Evolutionary conservation across 2,329 filamentous ascomycete genomes (phyloP), one percentile per base, ranked within the genome.

Genomic region (Alternaria longipes): DNA sequence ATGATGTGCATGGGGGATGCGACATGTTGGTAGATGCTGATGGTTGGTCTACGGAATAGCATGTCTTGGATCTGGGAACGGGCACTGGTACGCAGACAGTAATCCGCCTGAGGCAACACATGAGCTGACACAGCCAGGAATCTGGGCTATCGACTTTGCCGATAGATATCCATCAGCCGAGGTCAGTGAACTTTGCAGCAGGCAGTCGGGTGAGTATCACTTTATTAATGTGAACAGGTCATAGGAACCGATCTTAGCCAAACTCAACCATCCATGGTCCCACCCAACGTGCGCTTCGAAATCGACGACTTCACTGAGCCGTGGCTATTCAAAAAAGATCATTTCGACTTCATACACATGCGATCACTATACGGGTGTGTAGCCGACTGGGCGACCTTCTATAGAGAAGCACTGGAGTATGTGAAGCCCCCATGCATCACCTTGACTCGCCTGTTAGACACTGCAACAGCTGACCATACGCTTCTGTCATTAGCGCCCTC

Each of bases 11-110:
- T 8, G 16, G 5, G 16, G 4, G 0, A 0, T 20, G n/a, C 8
- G 8, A 36, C 2, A 20, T 16, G 34, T 42, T 18, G 18, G 30
- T 2, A 26, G 3, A 12, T 40, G 36, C 28, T 63, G 41, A 58
- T 30, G n/a, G 42, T 28, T 8, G 3, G 20, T 28, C 16, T 36
- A n/a, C 1, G 62, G 64, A 26, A 28, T 28, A 71, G 68, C 72
- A 73, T 18, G 75, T 81, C 14, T 65, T 82, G 30, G 80, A 82
- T 54, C 62, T 82, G 8, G 80, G 79, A 6, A 81, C 79, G 11
- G 81, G 81, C 14, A 82, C 70, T 3, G 70, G 70, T 64, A 22
- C 22, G 22, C 22, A 22, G 4, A 22, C 22, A 22, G 22, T 22
- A 22, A 4, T 22, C 1, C 22, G 22, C 22, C 1, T 1, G 1